Base-by-base conservation (phyloP, 2,329 filamentous ascomycete genomes). In the Talaromyces albobiverticillius region DNA sequence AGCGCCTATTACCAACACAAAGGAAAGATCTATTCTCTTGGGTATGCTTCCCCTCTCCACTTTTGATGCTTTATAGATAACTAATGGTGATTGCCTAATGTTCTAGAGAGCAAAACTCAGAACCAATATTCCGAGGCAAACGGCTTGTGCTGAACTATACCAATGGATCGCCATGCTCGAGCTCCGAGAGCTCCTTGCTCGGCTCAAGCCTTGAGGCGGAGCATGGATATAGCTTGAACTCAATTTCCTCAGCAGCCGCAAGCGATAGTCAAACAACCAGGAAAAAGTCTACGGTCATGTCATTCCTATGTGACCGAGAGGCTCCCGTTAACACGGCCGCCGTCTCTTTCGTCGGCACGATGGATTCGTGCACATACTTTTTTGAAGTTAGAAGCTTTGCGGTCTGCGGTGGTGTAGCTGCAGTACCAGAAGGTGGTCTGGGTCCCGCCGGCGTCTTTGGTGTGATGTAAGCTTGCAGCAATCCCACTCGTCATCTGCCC, bases 331-430 rank as follows among this genome's bases (percentile, higher is more conserved):
- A 83, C 4, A 79, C 82, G 38, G 86, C 91, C 3, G 81, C 82
- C 4, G 79, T 94, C 34, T 90, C 89, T 18, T 99, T 96, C 69
- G 87, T 97, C 56, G 90, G 89, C 56, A 87, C 92, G 57, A 87
- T 89, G 38, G 92, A 97, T 67, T 87, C 95, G 57, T 99, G 94
- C 79, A 85, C 90, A 26, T 99, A 97, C 74, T 89, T 95, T 73
- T 99, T 99, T 76, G 92, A 97, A 71, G 87, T 92, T 47, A 88
- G 93, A 60, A 94, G 90, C 22, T 81, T 83, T 43, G 88, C 90
- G 61, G 93, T 92, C 10, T 99, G 94, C 79, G 89, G 74, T 73
- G 92, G 77, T 76, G 78, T 84, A 23, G 81, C 83, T 53, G 75
- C 76, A 9, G 79, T 78, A 57, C 77, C 79, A 46, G 79, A 83